A percentile compares a stretch with the other conserved stretches of the same genome.
These are phyloP conservation scores for Aaosphaeria arxii DNA, from an alignment of 2,329 filamentous ascomycete genomes.

Conservation along the genomic window DNA sequence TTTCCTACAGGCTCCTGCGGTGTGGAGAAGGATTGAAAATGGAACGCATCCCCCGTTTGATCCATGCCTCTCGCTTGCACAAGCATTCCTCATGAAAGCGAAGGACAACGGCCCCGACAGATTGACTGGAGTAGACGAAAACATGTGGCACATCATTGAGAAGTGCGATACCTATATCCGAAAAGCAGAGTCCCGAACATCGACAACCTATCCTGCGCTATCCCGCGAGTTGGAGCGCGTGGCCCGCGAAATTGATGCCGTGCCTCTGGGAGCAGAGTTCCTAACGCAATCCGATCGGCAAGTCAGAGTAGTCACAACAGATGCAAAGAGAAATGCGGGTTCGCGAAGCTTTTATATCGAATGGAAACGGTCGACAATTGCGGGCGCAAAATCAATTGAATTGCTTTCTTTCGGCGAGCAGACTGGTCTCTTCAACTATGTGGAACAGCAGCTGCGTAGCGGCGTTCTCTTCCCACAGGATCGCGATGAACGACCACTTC, in stretches of 20 bases:
- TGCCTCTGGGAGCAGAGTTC: neutral
- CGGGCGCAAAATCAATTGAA: neutral
- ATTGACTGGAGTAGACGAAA: neutral
- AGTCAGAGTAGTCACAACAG: neutral
- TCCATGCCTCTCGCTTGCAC: neutral
- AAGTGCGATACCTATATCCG: neutral
- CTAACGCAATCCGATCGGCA: neutral
- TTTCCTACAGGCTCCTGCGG: conserved; percentile 1
- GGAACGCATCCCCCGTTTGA: neutral
- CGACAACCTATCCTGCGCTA: neutral
- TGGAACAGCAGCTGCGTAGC: neutral
- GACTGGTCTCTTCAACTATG: neutral
- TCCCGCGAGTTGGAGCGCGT: neutral
- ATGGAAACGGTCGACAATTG: neutral
- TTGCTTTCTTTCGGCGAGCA: neutral
- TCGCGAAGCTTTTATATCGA: neutral
- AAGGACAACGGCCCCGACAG: neutral
- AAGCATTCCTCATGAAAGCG: neutral
- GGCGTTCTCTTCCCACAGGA: neutral
- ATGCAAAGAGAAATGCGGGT: neutral
- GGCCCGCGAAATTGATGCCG: neutral
- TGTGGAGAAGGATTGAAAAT: conserved; percentile 2
- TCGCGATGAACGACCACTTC: neutral
- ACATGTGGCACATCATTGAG: neutral
- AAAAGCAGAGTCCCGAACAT: neutral